Conservation (phyloP, 148 eudicot species). For the Persicaria tinctoria region DNA sequence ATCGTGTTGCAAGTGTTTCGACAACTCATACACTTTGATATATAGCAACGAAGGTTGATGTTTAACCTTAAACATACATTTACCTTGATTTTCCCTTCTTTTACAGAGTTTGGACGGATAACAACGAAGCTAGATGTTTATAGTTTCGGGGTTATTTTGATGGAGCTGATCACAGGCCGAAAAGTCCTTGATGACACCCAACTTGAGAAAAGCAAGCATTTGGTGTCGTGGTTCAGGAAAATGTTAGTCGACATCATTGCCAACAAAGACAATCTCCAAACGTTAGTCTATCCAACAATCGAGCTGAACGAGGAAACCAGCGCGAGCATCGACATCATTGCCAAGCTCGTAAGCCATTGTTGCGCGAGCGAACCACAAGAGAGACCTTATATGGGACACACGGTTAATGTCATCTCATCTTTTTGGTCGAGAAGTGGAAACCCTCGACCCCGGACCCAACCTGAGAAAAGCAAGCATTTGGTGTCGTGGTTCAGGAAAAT, state of each 20-base stretch:
- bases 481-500: slow-evolving; percentile 69
- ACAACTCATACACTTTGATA: too few species aligned
- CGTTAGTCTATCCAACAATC: slow-evolving; percentile 45
- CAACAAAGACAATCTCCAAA: slow-evolving; percentile 40
- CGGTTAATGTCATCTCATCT: slow-evolving; percentile 56
- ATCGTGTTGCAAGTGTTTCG: too few species aligned
- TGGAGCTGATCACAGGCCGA: slow-evolving; percentile 58
- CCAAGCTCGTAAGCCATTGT: slow-evolving; percentile 78
- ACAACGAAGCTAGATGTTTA: slow-evolving; percentile 68
- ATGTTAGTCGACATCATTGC: too few species aligned
- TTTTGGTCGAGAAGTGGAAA: slow-evolving; percentile 67
- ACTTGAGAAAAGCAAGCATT: slow-evolving; percentile 49
- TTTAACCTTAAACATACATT: background rate
- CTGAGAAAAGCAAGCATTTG: slow-evolving; percentile 50
- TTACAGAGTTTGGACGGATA: slow-evolving; percentile 63
- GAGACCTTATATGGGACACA: slow-evolving; percentile 78
- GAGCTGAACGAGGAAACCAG: slow-evolving; percentile 42
- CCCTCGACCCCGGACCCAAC: slow-evolving; percentile 38
- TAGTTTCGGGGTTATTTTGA: slow-evolving; percentile 60
- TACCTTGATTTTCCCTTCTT: background rate
- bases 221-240: slow-evolving; percentile 70
- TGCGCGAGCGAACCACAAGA: slow-evolving; percentile 53
- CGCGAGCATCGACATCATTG: slow-evolving; percentile 39
- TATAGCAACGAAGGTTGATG: too few species aligned
- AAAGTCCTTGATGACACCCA: slow-evolving; percentile 43